These are phyloP conservation scores for Salix udensis DNA, from an alignment of 345 rosid genomes.

Conservation along the genomic window DNA sequence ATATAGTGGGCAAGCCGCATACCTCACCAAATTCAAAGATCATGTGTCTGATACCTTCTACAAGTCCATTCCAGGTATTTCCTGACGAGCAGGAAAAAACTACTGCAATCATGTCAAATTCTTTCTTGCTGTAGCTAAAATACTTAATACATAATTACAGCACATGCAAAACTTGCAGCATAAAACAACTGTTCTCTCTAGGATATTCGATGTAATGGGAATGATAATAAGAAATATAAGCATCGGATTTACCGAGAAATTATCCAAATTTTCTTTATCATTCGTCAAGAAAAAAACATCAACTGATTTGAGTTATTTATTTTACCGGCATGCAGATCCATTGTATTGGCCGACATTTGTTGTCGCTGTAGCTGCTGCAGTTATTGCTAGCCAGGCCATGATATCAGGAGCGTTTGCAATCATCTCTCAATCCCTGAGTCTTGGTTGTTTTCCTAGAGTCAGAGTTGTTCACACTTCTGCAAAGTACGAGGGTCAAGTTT, in stretches of 20 bases:
- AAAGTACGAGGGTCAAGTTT: conserved; percentile 43
- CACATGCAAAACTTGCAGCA: too few relatives aligned
- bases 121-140: background rate
- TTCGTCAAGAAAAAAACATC: background rate
- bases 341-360: conserved; percentile 6
- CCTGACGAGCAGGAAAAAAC: too few relatives aligned
- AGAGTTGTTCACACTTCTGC: conserved; percentile 46
- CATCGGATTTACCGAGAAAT: too few relatives aligned
- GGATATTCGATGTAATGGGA: too few relatives aligned
- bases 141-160: too few relatives aligned
- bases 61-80: conserved; percentile 28
- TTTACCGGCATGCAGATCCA: background rate
- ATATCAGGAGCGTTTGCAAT: conserved; percentile 1
- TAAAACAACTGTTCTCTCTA: too few relatives aligned
- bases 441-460: conserved; percentile 20
- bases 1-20: conserved; percentile 36
- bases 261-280: too few relatives aligned
- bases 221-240: too few relatives aligned
- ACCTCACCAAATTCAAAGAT: conserved; percentile 16
- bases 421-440: background rate
- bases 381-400: conserved; percentile 6
- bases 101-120: background rate
- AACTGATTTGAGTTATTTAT: background rate
- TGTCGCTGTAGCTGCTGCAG: background rate
- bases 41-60: conserved; percentile 21